Base-by-base conservation (phyloP, 179 eudicot species). In the Nepenthes alata region DNA sequence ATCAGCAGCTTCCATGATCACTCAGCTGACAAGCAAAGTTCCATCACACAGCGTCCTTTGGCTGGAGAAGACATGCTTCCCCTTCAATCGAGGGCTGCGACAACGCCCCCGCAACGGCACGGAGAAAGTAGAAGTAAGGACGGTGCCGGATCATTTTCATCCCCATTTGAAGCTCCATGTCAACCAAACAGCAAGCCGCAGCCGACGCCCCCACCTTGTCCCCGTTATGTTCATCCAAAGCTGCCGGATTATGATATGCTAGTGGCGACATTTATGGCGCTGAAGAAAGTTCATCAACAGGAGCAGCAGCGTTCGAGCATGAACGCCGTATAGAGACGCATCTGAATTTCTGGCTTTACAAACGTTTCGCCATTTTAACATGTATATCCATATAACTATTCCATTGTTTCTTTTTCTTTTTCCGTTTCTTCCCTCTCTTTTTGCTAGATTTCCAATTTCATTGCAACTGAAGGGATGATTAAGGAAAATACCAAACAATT, bases 191-290 rank as follows among this genome's bases (percentile, higher is more conserved):
- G 70, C 25, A 25, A 25, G 25, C 25, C 25, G 25, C 25, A 25
- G 25, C 25, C 25, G 25, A 25, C 25, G 59, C 37, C 25, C 10
- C 47, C 71, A 13, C 41, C 52, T 53, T 67, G 80, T 53, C 67
- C 67, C 4, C 61, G 68, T 0, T 81, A 85, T 77, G 85, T 88
- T 12, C 97, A 91, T 70, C 97, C 97, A 16, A 88, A 83, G 69
- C 67, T 91, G 59, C 97, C 97, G 0, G 95, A 91, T 69, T 88
- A 85, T 58, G 91, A 91, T 75, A 81, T 85, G 57, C 68, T 91
- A 55, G 83, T 72, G 56, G 77, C 79, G 1, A 76, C 67, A 57
- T 91, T 91, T 63, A 75, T 25, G 59, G 91, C 79, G 60, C 79
- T 88, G 10, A 88, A 85, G 87, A 79, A 77, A 68, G 45, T 7